Conservation (phyloP, 768 basidiomycete genomes). For the Suillus fuscotomentosus region DNA sequence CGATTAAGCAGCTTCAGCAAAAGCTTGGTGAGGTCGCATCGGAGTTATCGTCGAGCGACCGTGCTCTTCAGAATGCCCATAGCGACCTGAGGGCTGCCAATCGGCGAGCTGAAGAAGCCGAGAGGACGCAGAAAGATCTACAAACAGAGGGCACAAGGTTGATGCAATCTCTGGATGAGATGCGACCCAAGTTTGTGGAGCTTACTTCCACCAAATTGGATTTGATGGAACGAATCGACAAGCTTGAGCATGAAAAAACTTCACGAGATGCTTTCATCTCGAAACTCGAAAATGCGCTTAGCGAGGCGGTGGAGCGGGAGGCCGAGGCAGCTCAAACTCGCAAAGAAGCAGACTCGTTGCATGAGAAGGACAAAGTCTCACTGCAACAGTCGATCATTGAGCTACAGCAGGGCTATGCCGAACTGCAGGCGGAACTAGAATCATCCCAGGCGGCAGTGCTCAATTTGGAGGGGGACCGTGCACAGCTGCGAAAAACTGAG, state of each 20-base stretch:
- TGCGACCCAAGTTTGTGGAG: conserved; percentile 83
- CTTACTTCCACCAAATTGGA: conserved; percentile 72
- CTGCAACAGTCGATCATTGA: conserved; percentile 53
- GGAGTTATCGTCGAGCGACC: conserved; percentile 50
- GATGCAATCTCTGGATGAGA: conserved; percentile 80
- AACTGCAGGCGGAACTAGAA: conserved; percentile 63
- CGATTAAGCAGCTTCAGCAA: conserved; percentile 54
- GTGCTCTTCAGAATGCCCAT: conserved; percentile 59
- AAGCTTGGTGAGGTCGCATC: conserved; percentile 55
- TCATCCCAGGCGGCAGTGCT: conserved; percentile 50
- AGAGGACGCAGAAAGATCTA: conserved; percentile 66
- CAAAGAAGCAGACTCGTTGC: conserved; percentile 42
- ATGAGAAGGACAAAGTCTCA: conserved; percentile 52
- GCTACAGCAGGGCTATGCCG: conserved; percentile 58
- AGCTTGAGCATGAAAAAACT: conserved; percentile 51
- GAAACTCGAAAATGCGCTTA: conserved; percentile 58
- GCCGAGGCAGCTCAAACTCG: conserved; percentile 45
- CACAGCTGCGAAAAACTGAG: conserved; percentile 54
- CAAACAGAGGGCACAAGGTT: conserved; percentile 77
- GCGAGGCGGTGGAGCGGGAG: conserved; percentile 51
- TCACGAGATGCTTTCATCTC: conserved; percentile 57
- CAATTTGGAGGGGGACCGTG: conserved; percentile 65
- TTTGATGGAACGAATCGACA: conserved; percentile 61
- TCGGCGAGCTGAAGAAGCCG: conserved; percentile 73
- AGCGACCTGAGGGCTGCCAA: conserved; percentile 63